Conservation (phyloP, 2,329 filamentous ascomycete species). For the Ceratocystis diversiconidia region DNA sequence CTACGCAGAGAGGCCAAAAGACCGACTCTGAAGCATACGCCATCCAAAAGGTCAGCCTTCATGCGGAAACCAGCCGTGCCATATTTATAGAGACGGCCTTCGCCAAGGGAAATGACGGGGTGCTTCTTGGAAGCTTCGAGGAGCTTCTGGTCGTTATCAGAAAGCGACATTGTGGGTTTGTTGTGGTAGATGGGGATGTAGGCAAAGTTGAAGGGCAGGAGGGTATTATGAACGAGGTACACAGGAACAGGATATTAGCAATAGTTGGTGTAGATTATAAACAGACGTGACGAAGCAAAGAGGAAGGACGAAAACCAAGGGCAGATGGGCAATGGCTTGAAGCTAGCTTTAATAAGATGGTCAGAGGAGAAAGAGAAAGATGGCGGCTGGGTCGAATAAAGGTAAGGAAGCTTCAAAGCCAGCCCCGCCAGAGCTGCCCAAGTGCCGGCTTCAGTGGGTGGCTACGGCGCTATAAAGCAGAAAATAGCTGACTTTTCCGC, state of each 20-base stretch:
- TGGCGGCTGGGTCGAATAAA: not conserved
- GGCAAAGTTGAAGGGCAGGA: not conserved
- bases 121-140: conserved; percentile 48
- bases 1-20: conserved; percentile 79
- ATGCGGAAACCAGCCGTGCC: conserved; percentile 56
- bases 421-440: not conserved
- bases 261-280: not conserved
- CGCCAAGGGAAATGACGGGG: conserved; percentile 34
- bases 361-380: not conserved
- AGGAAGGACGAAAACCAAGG: not conserved
- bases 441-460: not conserved
- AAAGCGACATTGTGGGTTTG: conserved; percentile 1
- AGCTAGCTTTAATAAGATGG: not conserved
- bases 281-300: not conserved
- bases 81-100: conserved; percentile 45
- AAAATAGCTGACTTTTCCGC: not conserved
- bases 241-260: not conserved
- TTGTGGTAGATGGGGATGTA: conserved; percentile 16
- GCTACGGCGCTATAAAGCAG: not conserved
- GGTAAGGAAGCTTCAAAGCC: not conserved
- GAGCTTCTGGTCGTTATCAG: conserved; percentile 31
- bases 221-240: not conserved
- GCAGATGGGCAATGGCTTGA: not conserved
- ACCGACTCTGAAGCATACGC: conserved; percentile 83
- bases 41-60: conserved; percentile 69